Conservation (phyloP, 1,284 basidiomycete species). For the Fomitopsis pinicola region DNA sequence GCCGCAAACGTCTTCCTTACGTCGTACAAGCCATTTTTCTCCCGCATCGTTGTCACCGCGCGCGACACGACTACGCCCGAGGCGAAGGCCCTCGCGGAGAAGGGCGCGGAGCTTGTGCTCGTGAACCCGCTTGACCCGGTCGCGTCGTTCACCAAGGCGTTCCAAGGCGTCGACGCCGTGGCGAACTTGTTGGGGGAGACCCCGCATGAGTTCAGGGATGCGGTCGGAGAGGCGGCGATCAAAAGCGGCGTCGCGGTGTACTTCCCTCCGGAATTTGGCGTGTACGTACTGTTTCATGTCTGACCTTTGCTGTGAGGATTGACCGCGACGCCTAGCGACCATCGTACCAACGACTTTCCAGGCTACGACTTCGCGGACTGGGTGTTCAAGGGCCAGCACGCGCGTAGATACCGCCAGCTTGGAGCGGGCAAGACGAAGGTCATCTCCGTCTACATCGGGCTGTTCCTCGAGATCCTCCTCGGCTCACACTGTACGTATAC, state of each 20-base stretch:
- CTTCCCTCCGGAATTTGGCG: slow-evolving; percentile 28
- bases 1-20: slow-evolving; percentile 18
- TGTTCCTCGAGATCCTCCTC: slow-evolving; percentile 20
- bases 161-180: slow-evolving; percentile 23
- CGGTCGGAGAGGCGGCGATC: slow-evolving; percentile 19
- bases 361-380: slow-evolving; percentile 23
- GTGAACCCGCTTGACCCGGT: slow-evolving; percentile 8
- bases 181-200: slow-evolving; percentile 15
- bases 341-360: slow-evolving; percentile 24
- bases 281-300: slow-evolving; percentile 9
- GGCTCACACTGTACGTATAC: slow-evolving; percentile 7
- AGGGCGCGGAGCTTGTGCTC: slow-evolving; percentile 21
- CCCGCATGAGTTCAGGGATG: slow-evolving; percentile 13
- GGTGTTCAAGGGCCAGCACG: slow-evolving; percentile 20
- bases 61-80: slow-evolving; percentile 18
- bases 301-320: neutral
- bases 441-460: slow-evolving; percentile 22
- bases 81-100: slow-evolving; percentile 16
- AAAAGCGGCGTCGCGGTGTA: slow-evolving; percentile 23
- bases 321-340: slow-evolving; percentile 17
- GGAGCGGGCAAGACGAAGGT: slow-evolving; percentile 21
- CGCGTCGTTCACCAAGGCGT: slow-evolving; percentile 14
- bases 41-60: slow-evolving; percentile 19
- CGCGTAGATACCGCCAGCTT: slow-evolving; percentile 13
- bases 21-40: slow-evolving; percentile 19